Base-by-base conservation (phyloP, 75 land plant species). In the Adiantum capillusveneris region DNA sequence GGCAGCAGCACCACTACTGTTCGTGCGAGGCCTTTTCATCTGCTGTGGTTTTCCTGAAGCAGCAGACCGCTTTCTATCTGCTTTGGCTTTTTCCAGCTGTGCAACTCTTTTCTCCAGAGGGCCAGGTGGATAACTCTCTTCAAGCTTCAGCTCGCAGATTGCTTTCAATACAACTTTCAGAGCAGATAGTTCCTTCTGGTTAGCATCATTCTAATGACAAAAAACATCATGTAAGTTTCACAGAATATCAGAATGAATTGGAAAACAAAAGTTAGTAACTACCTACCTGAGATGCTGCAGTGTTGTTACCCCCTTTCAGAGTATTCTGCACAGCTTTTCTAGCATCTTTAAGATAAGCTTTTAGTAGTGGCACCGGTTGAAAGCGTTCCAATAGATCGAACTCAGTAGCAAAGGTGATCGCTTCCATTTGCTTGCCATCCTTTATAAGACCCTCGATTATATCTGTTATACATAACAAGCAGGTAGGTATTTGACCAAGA, bases 281-380 rank as follows among this genome's bases (percentile, higher is more conserved):
- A 34, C 3, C 37, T 34, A 34, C 37, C 37, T 34, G 37, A 5
- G 37, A 3, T 9, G 37, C 37, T 9, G 37, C 9, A 9, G 37
- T 5, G 9, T 34, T 34, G 9, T 34, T 34, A 9, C 37, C 37
- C 37, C 13, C 50, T 21, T 46, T 46, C 14, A 21, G 17, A 18
- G 50, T 46, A 21, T 46, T 46, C 17, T 18, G 50, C 5, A 46
- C 6, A 46, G 22, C 59, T 65, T 73, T 87, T 49, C 46, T 77
- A 1, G 73, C 82, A 56, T 87, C 92, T 64, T 81, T 81, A 53
- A 87, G 69, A 60, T 84, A 87, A 24, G 83, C 62, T 34, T 87
- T 87, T 53, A 87, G 67, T 29, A 87, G 64, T 42, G 75, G 68
- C 14, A 87, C 81, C 34, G 92, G 87, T 24, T 75, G 64, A 67